Evolutionary conservation across 202 grass and related monocot species (phyloP).

Genomic region (Miscanthus sacchariflorus): DNA sequence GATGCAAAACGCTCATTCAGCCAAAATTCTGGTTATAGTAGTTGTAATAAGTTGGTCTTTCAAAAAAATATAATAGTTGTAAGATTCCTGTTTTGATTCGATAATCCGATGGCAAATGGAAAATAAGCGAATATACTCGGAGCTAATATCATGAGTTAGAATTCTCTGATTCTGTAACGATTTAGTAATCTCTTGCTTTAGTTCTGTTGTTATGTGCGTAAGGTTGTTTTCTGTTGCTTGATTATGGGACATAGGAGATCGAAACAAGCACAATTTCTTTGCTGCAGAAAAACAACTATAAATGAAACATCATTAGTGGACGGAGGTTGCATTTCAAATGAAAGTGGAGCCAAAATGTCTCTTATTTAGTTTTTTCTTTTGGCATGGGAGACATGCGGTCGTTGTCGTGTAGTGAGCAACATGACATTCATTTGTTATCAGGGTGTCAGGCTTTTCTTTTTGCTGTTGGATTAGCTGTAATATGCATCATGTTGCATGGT

Average conservation of each 20-base stretch:
- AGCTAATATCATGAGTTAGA: not conserved
- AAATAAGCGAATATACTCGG: not conserved
- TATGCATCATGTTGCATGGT: not conserved
- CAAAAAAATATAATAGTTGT: not conserved
- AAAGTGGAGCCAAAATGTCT: conserved; percentile 4
- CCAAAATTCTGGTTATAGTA: not conserved
- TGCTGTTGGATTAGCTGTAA: conserved; percentile 7
- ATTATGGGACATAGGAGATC: not conserved
- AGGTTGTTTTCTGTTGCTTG: not conserved
- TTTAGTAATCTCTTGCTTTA: not conserved
- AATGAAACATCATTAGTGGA: not conserved
- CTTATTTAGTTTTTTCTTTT: not conserved
- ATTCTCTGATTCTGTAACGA: not conserved
- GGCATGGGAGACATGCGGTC: not conserved
- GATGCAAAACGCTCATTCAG: not conserved
- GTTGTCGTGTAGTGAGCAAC: not conserved
- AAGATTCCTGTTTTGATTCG: not conserved
- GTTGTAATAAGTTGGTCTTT: not conserved
- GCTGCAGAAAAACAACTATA: conserved; percentile 13
- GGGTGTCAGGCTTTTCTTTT: not conserved
- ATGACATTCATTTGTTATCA: not conserved
- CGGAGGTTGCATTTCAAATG: not conserved
- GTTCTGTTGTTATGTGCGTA: not conserved
- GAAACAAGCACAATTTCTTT: conserved; percentile 5
- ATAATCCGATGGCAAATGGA: not conserved